A percentile compares a stretch with the other conserved stretches of the same genome.
Evolutionary conservation across 2,329 filamentous ascomycete genomes (phyloP).

Genomic region (Epichloe festucae): DNA sequence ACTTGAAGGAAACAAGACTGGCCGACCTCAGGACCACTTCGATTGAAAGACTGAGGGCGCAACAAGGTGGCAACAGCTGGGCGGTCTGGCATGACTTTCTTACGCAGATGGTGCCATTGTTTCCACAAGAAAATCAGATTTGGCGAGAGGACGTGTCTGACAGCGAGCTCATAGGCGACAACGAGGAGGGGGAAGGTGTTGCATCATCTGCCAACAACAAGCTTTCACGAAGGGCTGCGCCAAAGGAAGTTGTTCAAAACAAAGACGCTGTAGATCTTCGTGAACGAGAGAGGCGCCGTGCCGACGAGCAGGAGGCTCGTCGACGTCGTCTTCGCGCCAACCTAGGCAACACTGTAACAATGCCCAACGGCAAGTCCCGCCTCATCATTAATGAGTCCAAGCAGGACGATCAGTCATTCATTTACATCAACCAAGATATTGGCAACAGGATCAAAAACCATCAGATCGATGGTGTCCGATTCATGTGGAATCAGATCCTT

Average conservation of each 20-base stretch:
- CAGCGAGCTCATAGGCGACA: slow-evolving; percentile 7
- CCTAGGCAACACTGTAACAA: slow-evolving; percentile 30
- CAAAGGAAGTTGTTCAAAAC: slow-evolving; percentile 23
- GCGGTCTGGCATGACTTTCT: slow-evolving; percentile 17
- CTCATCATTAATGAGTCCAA: slow-evolving; percentile 58
- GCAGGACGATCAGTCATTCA: slow-evolving; percentile 42
- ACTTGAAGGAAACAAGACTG: slow-evolving; percentile 10
- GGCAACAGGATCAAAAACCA: slow-evolving; percentile 59
- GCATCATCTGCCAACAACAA: slow-evolving; percentile 8
- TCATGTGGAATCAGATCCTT: slow-evolving; percentile 79
- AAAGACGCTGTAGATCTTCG: slow-evolving; percentile 36
- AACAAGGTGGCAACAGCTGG: slow-evolving; percentile 12
- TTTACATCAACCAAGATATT: slow-evolving; percentile 54
- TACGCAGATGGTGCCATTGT: slow-evolving; percentile 11
- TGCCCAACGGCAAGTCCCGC: slow-evolving; percentile 30
- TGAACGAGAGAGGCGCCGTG: slow-evolving; percentile 38
- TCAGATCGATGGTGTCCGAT: slow-evolving; percentile 69
- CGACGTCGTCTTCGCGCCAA: slow-evolving; percentile 31
- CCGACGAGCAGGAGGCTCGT: slow-evolving; percentile 41
- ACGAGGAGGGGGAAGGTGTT: slow-evolving; percentile 8
- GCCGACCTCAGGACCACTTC: slow-evolving; percentile 2
- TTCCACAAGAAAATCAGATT: slow-evolving; percentile 22
- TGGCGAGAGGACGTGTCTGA: slow-evolving; percentile 14
- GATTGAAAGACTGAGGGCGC: slow-evolving; percentile 9
- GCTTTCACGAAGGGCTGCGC: slow-evolving; percentile 9